Conservation (phyloP, 2,329 filamentous ascomycete species). For the Scedosporium dehoogii region DNA sequence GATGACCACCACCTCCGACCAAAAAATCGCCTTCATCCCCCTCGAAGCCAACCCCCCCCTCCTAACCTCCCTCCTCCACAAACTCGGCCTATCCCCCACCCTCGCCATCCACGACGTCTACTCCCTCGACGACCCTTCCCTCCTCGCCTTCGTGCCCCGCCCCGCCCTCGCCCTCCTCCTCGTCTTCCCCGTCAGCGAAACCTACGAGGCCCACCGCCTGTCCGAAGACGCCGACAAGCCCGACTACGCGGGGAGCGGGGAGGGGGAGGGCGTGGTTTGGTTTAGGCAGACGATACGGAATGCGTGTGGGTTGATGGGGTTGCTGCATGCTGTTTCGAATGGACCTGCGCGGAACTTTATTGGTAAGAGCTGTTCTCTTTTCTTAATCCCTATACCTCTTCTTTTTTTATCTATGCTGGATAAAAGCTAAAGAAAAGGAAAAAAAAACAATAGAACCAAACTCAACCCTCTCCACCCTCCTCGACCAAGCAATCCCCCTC, state of each 20-base stretch:
- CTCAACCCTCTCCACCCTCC: slow-evolving; percentile 53
- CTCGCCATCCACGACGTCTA: slow-evolving; percentile 85
- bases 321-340: slow-evolving; percentile 76
- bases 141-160: slow-evolving; percentile 79
- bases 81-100: slow-evolving; percentile 69
- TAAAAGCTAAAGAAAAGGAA: background rate
- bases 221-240: slow-evolving; percentile 57
- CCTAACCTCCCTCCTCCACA: slow-evolving; percentile 73
- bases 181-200: slow-evolving; percentile 75
- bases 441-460: slow-evolving; percentile 25
- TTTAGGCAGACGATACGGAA: slow-evolving; percentile 93
- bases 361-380: slow-evolving; percentile 20
- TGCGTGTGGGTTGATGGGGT: slow-evolving; percentile 81
- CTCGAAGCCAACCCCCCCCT: slow-evolving; percentile 75
- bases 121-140: slow-evolving; percentile 74
- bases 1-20: background rate
- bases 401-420: background rate
- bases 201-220: slow-evolving; percentile 67
- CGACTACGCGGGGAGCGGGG: slow-evolving; percentile 60
- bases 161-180: slow-evolving; percentile 82
- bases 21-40: slow-evolving; percentile 40
- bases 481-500: slow-evolving; percentile 62
- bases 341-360: slow-evolving; percentile 58
- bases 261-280: slow-evolving; percentile 73
- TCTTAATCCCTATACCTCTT: background rate